Base-by-base conservation (phyloP, 441 rosid genomes). In the Aquilaria agallochum region DNA sequence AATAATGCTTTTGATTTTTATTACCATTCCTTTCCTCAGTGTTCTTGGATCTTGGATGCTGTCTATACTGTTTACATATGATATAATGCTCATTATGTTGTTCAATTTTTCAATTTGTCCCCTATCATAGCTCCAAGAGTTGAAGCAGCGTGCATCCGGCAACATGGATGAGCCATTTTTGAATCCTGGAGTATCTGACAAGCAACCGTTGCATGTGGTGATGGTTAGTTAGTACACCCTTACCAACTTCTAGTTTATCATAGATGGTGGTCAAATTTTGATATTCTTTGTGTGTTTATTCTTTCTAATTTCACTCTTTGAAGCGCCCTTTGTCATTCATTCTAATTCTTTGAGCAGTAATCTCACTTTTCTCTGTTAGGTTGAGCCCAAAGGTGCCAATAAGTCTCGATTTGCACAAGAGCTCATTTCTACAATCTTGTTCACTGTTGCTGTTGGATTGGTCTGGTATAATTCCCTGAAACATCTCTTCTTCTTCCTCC, bases 131-230 rank as follows among this genome's bases (percentile, higher is more conserved):
- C 81, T 91, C 74, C 89, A 89, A 89, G 97, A 91, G 58, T 66
- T 94, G 74, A 86, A 89, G 84, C 95, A 91, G 74, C 89, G 95
- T 64, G 96, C 89, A 58, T 75, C 91, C 32, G 92, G 88, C 46
- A 80, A 86, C 71, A 49, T 55, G 30, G 94, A 84, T 57, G 90
- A 91, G 74, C 72, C 85, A 7, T 84, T 87, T 75, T 42, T 84
- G 63, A 89, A 80, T 77, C 94, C 96, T 47, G 99, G 99, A 53
- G 65, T 89, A 66, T 94, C 99, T 53, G 91, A 91, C 76, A 91
- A 76, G 83, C 99, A 87, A 64, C 99, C 99, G 3, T 74, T 94
- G 80, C 99, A 94, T 72, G 99, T 94, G 32, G 73, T 90, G 55
- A 86, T 91, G 99, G 97, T 89, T 78, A 75, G 83, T 58, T 27